A percentile compares a stretch with the other conserved stretches of the same genome.
These are phyloP conservation scores for Colletotrichum sidae DNA, from an alignment of 2,329 filamentous ascomycete genomes.

Conservation along the genomic window DNA sequence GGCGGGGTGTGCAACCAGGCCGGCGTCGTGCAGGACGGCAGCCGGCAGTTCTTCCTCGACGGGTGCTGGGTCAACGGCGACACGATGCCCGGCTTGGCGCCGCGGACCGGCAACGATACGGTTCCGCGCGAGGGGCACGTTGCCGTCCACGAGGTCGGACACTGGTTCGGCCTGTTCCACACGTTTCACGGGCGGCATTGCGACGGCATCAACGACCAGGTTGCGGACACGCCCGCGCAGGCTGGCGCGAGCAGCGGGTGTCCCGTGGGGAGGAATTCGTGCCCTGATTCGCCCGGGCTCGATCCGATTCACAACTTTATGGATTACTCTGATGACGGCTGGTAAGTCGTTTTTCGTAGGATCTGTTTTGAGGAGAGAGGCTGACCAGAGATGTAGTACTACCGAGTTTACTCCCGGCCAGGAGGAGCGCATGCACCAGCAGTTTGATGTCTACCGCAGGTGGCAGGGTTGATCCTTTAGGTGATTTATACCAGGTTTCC, in stretches of 20 bases:
- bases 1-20: constrained; percentile 52
- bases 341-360: not conserved
- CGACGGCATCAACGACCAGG: constrained; percentile 48
- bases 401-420: constrained; percentile 32
- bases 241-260: constrained; percentile 49
- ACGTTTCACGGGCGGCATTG: constrained; percentile 57
- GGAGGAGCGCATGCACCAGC: constrained; percentile 31
- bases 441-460: constrained; percentile 20
- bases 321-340: constrained; percentile 53
- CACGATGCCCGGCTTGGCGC: constrained; percentile 51
- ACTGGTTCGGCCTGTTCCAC: constrained; percentile 61
- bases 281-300: constrained; percentile 45
- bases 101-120: constrained; percentile 45
- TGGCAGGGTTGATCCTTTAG: not conserved
- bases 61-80: constrained; percentile 53
- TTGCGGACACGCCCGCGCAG: constrained; percentile 56
- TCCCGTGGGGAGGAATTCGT: constrained; percentile 50
- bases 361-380: not conserved
- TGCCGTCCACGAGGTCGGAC: constrained; percentile 57
- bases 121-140: constrained; percentile 41
- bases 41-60: constrained; percentile 50
- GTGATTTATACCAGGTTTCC: no score
- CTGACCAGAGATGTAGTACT: constrained; percentile 7
- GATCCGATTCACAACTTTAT: constrained; percentile 55
- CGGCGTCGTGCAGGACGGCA: constrained; percentile 45